These are phyloP conservation scores for Hypoxylon sp. DNA, from an alignment of 2,329 filamentous ascomycete species.

Conservation along the genomic window DNA sequence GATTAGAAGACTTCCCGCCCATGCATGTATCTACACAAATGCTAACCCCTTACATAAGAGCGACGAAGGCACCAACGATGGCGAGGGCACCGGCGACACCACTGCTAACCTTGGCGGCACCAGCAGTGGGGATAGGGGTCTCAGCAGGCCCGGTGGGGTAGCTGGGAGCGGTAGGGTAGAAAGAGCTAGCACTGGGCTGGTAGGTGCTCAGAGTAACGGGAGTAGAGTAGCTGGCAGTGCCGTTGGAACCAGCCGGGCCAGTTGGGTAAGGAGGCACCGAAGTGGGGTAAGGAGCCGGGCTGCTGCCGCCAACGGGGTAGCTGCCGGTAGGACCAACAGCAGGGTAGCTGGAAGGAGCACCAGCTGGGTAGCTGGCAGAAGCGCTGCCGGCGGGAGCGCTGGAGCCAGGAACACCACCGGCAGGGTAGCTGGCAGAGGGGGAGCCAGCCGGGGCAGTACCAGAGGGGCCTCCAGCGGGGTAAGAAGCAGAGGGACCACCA, in stretches of 20 bases:
- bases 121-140: constrained; percentile 45
- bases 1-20: constrained; percentile 39
- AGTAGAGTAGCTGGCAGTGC: constrained; percentile 15
- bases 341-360: constrained; percentile 5
- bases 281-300: constrained; percentile 18
- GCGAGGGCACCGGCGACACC: constrained; percentile 48
- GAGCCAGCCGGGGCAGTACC: constrained; percentile 17
- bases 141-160: constrained; percentile 39
- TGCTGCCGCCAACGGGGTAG: constrained; percentile 2
- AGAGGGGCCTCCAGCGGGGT: constrained; percentile 28
- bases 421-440: constrained; percentile 31
- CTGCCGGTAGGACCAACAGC: constrained; percentile 23
- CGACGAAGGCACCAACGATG: constrained; percentile 45
- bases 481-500: constrained; percentile 25
- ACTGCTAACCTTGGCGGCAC: constrained; percentile 49
- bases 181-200: constrained; percentile 32
- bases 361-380: constrained; percentile 9
- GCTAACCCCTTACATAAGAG: constrained; percentile 43
- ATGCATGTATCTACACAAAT: constrained; percentile 21
- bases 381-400: constrained; percentile 6
- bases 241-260: constrained; percentile 31
- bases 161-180: constrained; percentile 25
- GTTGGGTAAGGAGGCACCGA: constrained; percentile 42
- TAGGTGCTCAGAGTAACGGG: constrained; percentile 25
- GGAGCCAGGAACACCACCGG: constrained; percentile 11